A percentile compares a stretch with the other conserved stretches of the same genome.
These are phyloP conservation scores for Penicillium goetzii DNA, from an alignment of 495 filamentous ascomycete species.

Conservation along the genomic window DNA sequence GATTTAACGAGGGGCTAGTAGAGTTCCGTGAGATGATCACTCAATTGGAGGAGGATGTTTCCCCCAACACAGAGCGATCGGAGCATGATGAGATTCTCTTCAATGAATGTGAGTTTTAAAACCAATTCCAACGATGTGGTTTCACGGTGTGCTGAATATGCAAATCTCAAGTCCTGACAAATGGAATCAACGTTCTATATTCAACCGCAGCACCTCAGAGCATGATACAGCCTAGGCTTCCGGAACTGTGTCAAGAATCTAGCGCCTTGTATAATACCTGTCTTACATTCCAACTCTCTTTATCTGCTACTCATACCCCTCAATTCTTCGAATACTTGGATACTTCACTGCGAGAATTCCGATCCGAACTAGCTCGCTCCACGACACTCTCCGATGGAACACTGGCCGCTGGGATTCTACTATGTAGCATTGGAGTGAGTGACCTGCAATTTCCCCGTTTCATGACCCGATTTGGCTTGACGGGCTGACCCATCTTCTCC, in stretches of 20 bases:
- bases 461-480: neutral
- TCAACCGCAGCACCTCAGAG: conserved; percentile 33
- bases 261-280: conserved; percentile 39
- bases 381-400: conserved; percentile 37
- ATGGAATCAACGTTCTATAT: conserved; percentile 40
- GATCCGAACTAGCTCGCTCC: conserved; percentile 35
- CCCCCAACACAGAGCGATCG: neutral
- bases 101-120: conserved; percentile 33
- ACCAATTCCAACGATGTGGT: neutral
- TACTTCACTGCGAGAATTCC: conserved; percentile 33
- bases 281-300: conserved; percentile 38
- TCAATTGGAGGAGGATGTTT: neutral
- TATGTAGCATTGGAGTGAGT: conserved; percentile 46
- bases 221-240: conserved; percentile 30
- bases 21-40: neutral
- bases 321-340: conserved; percentile 42
- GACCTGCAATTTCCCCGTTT: neutral
- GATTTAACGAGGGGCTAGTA: neutral
- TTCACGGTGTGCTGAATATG: neutral
- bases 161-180: conserved; percentile 29
- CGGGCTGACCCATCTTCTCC: neutral
- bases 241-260: conserved; percentile 36
- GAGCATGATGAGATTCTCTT: conserved; percentile 33
- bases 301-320: conserved; percentile 15
- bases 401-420: conserved; percentile 38